Percentiles rank a stretch among this genome's conserved stretches.
Evolutionary conservation across 106 monocot genomes (phyloP).

Genomic region (Vanilla planifolia): DNA sequence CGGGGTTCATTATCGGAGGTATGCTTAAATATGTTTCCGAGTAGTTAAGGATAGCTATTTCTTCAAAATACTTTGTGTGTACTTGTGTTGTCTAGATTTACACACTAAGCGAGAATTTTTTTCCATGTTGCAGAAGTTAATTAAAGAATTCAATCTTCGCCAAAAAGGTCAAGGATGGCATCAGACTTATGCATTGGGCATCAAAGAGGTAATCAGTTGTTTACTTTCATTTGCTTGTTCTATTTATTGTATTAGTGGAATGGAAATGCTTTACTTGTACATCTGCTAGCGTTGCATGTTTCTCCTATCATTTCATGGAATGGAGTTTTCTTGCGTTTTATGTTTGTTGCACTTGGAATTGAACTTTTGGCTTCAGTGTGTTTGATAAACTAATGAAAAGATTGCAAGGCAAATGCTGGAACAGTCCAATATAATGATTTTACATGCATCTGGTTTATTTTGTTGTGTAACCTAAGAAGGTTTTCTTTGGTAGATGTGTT

Average conservation of each 20-base stretch:
- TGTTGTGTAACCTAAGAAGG: too few relatives aligned
- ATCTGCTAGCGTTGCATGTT: not conserved
- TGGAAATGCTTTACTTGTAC: not conserved
- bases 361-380: too few relatives aligned
- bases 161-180: constrained; percentile 85
- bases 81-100: not conserved
- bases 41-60: not conserved
- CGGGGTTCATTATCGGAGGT: constrained; percentile 99
- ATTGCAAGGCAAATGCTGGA: too few relatives aligned
- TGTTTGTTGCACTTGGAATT: too few relatives aligned
- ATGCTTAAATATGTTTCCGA: constrained; percentile 5
- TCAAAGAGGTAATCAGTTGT: constrained; percentile 71
- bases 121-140: constrained; percentile 69
- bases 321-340: too few relatives aligned
- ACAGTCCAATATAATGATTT: too few relatives aligned
- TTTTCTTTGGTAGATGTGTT: too few relatives aligned
- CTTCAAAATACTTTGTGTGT: constrained; percentile 1
- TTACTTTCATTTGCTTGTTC: not conserved
- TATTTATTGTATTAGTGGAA: not conserved
- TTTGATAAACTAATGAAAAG: too few relatives aligned
- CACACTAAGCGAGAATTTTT: not conserved
- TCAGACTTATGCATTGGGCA: constrained; percentile 96
- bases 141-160: constrained; percentile 60
- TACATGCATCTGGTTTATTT: too few relatives aligned
- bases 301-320: not conserved